Evolutionary conservation across 1,284 basidiomycete genomes (phyloP), one percentile per base, ranked within the genome.

Genomic region (Lentinula novae-zelandiae): DNA sequence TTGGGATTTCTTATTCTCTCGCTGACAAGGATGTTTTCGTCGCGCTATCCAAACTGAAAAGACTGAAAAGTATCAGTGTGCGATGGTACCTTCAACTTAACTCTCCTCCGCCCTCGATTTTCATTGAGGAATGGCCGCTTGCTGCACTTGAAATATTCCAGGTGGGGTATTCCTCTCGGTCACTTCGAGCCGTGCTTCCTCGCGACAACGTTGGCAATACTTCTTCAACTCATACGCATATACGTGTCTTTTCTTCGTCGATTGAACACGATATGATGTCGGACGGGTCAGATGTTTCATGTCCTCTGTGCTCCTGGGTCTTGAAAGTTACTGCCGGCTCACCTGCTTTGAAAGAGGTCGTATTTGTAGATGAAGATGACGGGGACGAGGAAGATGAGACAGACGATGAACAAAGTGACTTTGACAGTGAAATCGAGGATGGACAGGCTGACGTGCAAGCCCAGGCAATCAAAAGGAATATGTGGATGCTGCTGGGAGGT

Each of bases 1-100:
- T 64, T 7, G 60, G 63, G 33, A 36, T 64, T 34, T 64, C 60
- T 2, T 64, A 60, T 50, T 64, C 60, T 20, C 55, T 64, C 27
- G 59, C 60, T 5, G 60, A 64, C 48, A 42, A 46, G 17, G 56
- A 62, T 20, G 22, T 62, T 2, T 64, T 64, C 38, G 31, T 5
- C 9, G 58, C 58, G 5, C 46, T 64, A 8, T 13, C 58, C 4
- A 31, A 58, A 22, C 55, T 64, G 17, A 49, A 55, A 17, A 51
- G 40, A 20, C n/a, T 64, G 15, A 56, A 46, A n/a, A 56, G 22
- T 3, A 10, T 46, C 12, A 17, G 31, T 33, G 6, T 56, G 20
- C 46, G 54, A 20, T 56, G 54, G 54, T 56, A 56, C 34, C 42
- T 56, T 3, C 54, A 56, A 46, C 54, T 46, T 15, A 56, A 56